These are phyloP conservation scores for Kuraishia cidri DNA, from an alignment of 805 yeast species.

Conservation along the genomic window DNA sequence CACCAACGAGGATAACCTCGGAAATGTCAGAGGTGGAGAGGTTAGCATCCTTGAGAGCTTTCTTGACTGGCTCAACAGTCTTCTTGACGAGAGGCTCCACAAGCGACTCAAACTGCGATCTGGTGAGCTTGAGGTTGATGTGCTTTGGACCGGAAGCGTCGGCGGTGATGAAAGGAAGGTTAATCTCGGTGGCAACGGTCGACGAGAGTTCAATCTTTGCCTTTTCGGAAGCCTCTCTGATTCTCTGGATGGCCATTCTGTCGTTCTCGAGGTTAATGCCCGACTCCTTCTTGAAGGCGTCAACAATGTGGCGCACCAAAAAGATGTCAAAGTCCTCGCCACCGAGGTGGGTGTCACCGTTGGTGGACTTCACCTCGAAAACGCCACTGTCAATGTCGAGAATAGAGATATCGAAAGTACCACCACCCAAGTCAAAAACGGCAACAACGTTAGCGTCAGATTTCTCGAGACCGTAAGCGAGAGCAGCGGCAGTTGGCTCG, in stretches of 20 bases:
- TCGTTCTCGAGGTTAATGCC: slow-evolving; percentile 45
- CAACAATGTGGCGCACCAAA: slow-evolving; percentile 67
- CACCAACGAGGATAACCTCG: slow-evolving; percentile 75
- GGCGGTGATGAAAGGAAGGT: slow-evolving; percentile 59
- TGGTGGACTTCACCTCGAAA: slow-evolving; percentile 94
- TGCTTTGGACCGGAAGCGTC: slow-evolving; percentile 44
- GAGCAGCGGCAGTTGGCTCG: slow-evolving; percentile 91
- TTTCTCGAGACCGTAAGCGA: slow-evolving; percentile 92
- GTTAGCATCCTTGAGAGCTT: slow-evolving; percentile 69
- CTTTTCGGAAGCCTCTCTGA: slow-evolving; percentile 72
- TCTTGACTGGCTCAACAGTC: slow-evolving; percentile 66
- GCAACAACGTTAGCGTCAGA: slow-evolving; percentile 56
- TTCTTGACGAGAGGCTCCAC: slow-evolving; percentile 56
- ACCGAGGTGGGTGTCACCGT: slow-evolving; percentile 92
- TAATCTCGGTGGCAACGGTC: slow-evolving; percentile 49
- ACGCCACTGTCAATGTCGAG: slow-evolving; percentile 97
- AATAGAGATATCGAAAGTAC: slow-evolving; percentile 95
- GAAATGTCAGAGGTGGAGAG: slow-evolving; percentile 57
- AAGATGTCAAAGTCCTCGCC: slow-evolving; percentile 90
- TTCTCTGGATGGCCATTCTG: slow-evolving; percentile 59
- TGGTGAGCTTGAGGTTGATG: slow-evolving; percentile 48
- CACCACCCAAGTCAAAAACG: slow-evolving; percentile 97
- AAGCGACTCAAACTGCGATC: slow-evolving; percentile 60
- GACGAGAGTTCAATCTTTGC: slow-evolving; percentile 72
- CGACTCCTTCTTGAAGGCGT: slow-evolving; percentile 43